These are phyloP conservation scores for Aureoboletus auriporus DNA, from an alignment of 768 basidiomycete species.

Conservation along the genomic window DNA sequence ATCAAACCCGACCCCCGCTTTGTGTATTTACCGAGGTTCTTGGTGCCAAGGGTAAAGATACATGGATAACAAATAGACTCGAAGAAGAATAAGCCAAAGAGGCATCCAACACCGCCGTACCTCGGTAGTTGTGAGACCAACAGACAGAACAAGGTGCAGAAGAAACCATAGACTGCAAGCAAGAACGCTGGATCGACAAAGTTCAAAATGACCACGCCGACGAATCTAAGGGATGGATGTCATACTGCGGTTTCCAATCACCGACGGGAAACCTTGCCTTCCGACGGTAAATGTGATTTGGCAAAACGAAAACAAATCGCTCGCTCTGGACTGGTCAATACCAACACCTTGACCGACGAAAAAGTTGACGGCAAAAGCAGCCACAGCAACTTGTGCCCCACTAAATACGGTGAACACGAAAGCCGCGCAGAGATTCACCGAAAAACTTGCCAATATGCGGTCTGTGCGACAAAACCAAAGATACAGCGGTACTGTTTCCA, in stretches of 20 bases:
- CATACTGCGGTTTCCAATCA: neutral
- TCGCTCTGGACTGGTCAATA: conserved; percentile 47
- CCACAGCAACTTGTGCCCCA: conserved; percentile 65
- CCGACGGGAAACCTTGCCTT: conserved; percentile 34
- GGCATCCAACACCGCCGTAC: conserved; percentile 51
- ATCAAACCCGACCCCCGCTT: conserved; percentile 61
- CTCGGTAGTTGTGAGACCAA: conserved; percentile 49
- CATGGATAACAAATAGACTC: conserved; percentile 74
- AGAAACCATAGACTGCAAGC: conserved; percentile 48
- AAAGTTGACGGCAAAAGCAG: conserved; percentile 66
- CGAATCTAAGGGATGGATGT: conserved; percentile 41
- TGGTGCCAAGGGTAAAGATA: conserved; percentile 64
- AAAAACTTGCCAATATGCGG: conserved; percentile 52
- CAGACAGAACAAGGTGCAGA: conserved; percentile 50
- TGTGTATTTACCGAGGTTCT: conserved; percentile 57
- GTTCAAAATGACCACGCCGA: conserved; percentile 56
- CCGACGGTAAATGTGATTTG: conserved; percentile 66
- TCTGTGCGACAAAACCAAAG: conserved; percentile 73
- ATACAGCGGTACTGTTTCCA: conserved; percentile 67
- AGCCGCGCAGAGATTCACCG: neutral
- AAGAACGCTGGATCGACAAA: conserved; percentile 64
- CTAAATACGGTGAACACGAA: conserved; percentile 22
- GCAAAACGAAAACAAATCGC: conserved; percentile 66
- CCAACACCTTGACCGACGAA: conserved; percentile 60
- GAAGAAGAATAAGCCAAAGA: conserved; percentile 69